A percentile compares a stretch with the other conserved stretches of the same genome.
Conservation (phyloP, 495 filamentous ascomycete species). For the Penicillium macrosclerotiorum region DNA sequence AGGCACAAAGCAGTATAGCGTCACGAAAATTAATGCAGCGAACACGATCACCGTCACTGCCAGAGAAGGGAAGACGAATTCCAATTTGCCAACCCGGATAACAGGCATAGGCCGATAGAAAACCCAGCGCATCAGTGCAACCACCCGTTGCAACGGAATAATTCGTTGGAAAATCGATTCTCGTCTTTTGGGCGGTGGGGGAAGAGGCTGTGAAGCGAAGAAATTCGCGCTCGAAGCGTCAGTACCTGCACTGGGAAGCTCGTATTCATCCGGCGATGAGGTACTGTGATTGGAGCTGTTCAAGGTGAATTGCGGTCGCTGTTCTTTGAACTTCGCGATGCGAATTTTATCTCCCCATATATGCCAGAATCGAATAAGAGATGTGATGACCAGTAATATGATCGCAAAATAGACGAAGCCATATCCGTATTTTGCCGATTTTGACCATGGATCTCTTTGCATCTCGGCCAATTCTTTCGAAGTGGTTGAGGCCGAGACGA, state of each 20-base stretch:
- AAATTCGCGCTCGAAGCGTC: slow-evolving; percentile 66
- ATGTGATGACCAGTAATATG: slow-evolving; percentile 61
- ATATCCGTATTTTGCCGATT: slow-evolving; percentile 83
- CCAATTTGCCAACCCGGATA: slow-evolving; percentile 55
- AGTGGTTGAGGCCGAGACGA: slow-evolving; percentile 65
- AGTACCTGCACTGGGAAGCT: slow-evolving; percentile 65
- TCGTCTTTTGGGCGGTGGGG: slow-evolving; percentile 46
- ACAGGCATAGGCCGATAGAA: slow-evolving; percentile 84
- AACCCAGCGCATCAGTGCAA: slow-evolving; percentile 77
- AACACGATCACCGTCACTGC: slow-evolving; percentile 64
- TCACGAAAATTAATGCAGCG: slow-evolving; percentile 65
- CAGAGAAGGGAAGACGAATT: slow-evolving; percentile 73
- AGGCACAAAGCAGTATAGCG: slow-evolving; percentile 78
- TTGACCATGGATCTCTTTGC: slow-evolving; percentile 72
- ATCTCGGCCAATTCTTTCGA: slow-evolving; percentile 68
- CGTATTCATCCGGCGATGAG: slow-evolving; percentile 64
- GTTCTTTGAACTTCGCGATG: slow-evolving; percentile 77
- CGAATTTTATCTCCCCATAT: slow-evolving; percentile 86
- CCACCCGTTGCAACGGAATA: slow-evolving; percentile 65
- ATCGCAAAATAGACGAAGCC: slow-evolving; percentile 86
- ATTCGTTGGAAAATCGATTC: slow-evolving; percentile 70
- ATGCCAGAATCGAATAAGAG: slow-evolving; percentile 71
- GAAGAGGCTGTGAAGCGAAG: slow-evolving; percentile 60
- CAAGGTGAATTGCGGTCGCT: slow-evolving; percentile 51
- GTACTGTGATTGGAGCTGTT: slow-evolving; percentile 35